Percentiles rank a stretch among this genome's conserved stretches.
Conservation (phyloP, 495 filamentous ascomycete genomes). For the Talaromyces thailandensis region DNA sequence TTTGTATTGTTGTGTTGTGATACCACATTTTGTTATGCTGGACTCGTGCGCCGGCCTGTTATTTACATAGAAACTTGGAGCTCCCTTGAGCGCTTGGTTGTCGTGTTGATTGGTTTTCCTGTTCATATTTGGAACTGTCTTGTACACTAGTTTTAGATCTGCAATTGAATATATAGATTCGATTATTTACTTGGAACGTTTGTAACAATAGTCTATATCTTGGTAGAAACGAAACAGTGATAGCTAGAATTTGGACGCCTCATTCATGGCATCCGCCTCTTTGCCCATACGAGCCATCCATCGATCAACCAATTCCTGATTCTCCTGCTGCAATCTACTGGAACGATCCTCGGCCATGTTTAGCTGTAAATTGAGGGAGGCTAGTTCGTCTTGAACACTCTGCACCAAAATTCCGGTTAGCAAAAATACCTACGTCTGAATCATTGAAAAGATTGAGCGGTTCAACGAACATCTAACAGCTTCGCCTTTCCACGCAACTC, state of each 20-base stretch:
- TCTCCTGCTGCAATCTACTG: slow-evolving; percentile 65
- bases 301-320: slow-evolving; percentile 76
- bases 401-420: slow-evolving; percentile 17
- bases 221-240: neutral
- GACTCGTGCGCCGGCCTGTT: neutral
- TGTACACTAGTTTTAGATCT: neutral
- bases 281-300: slow-evolving; percentile 82
- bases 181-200: neutral
- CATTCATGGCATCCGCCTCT: slow-evolving; percentile 86
- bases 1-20: slow-evolving; percentile 14
- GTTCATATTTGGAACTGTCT: neutral
- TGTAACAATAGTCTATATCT: neutral
- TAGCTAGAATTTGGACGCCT: slow-evolving; percentile 36
- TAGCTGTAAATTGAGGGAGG: slow-evolving; percentile 75
- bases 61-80: neutral
- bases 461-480: slow-evolving; percentile 54
- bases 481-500: slow-evolving; percentile 77
- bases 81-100: neutral
- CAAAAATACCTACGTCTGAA: neutral
- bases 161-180: neutral
- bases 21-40: slow-evolving; percentile 12
- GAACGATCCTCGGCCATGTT: slow-evolving; percentile 71
- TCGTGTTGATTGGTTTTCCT: neutral
- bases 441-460: slow-evolving; percentile 25
- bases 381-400: slow-evolving; percentile 85